Evolutionary conservation across 495 filamentous ascomycete genomes (phyloP).

Genomic region (Astrothelium macrocarpum): DNA sequence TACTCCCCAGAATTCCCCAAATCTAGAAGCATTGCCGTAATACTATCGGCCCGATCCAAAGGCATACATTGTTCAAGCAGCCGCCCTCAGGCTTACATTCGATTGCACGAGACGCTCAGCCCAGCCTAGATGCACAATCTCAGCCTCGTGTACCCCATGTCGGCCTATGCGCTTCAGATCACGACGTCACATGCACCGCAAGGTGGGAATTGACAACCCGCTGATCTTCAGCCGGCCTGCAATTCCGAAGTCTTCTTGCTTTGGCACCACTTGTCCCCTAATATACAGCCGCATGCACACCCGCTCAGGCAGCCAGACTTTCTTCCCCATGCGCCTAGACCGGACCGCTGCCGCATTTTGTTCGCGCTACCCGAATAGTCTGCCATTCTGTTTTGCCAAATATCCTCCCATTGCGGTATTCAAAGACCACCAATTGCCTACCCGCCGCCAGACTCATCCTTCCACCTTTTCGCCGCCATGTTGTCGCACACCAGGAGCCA

Average conservation of each 20-base stretch:
- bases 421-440: not conserved
- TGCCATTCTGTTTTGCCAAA: not conserved
- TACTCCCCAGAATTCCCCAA: no score
- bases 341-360: not conserved
- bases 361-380: not conserved
- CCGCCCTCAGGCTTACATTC: no score
- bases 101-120: no score
- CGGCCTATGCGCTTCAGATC: not conserved
- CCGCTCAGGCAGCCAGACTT: not conserved
- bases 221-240: not conserved
- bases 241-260: not conserved
- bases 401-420: not conserved
- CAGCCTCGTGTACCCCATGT: no score
- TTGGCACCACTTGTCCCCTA: not conserved
- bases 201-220: not conserved
- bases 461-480: not conserved
- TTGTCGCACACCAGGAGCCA: not conserved
- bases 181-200: conserved; percentile 5
- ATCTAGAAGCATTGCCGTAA: no score
- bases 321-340: not conserved
- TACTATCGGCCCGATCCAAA: no score
- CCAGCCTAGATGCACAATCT: no score
- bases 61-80: no score
- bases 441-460: not conserved
- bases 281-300: not conserved